A percentile compares a stretch with the other conserved stretches of the same genome.
Evolutionary conservation across 2,329 filamentous ascomycete species (phyloP).

Genomic region (Colletotrichum sp.): DNA sequence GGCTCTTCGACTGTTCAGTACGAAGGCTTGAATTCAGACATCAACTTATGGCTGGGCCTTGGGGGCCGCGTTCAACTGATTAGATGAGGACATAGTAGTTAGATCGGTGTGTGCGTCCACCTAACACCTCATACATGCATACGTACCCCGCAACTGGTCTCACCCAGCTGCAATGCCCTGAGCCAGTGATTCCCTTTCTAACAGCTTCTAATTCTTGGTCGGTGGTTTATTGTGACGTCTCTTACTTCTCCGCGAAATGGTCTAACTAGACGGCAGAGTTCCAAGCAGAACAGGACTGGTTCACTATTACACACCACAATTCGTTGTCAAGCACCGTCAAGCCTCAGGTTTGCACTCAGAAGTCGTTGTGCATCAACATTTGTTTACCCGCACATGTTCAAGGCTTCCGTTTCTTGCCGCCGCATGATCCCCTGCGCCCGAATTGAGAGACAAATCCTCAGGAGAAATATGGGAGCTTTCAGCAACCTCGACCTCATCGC

Average conservation of each 20-base stretch:
- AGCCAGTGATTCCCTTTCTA: neutral
- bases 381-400: neutral
- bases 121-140: neutral
- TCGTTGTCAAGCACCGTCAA: neutral
- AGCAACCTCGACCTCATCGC: constrained; percentile 58
- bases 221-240: neutral
- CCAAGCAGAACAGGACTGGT: neutral
- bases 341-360: neutral
- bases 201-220: neutral
- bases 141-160: neutral
- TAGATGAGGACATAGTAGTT: neutral
- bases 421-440: neutral
- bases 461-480: constrained; percentile 26
- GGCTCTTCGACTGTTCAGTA: neutral
- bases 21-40: neutral
- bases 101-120: neutral
- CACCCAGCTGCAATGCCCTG: neutral
- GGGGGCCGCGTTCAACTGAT: neutral
- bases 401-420: neutral
- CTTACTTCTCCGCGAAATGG: neutral
- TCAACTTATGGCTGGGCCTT: neutral
- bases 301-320: neutral
- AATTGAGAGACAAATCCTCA: constrained; percentile 10
- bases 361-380: neutral
- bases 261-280: neutral